Conservation (phyloP, 2,329 filamentous ascomycete genomes). For the Phaeoacremonium minimum region DNA sequence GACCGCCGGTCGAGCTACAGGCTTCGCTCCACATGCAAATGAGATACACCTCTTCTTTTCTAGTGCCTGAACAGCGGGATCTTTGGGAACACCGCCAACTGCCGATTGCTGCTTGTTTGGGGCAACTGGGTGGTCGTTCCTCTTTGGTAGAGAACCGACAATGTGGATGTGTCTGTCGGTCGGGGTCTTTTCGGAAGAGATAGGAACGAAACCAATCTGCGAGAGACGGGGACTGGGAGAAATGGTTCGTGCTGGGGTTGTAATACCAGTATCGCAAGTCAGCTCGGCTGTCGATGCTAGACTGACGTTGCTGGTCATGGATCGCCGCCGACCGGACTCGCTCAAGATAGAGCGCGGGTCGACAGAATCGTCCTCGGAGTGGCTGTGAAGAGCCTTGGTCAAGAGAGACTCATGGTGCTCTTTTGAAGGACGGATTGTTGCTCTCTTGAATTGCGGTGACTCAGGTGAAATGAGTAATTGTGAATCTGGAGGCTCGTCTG, state of each 20-base stretch:
- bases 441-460: conserved; percentile 39
- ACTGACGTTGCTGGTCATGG: conserved; percentile 76
- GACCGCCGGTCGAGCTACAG: conserved; percentile 20
- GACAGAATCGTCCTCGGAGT: conserved; percentile 52
- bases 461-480: conserved; percentile 14
- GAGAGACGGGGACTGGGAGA: conserved; percentile 85
- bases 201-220: conserved; percentile 42
- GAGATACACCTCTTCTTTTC: conserved; percentile 86
- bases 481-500: conserved; percentile 82
- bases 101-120: conserved; percentile 14
- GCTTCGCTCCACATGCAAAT: conserved; percentile 77
- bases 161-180: conserved; percentile 5
- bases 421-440: conserved; percentile 37
- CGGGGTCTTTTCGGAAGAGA: conserved; percentile 14
- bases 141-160: conserved; percentile 8
- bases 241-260: conserved; percentile 81
- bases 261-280: conserved; percentile 90
- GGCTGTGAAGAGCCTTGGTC: conserved; percentile 74
- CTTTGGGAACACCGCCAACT: conserved; percentile 28
- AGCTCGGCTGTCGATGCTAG: conserved; percentile 81
- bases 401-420: conserved; percentile 75
- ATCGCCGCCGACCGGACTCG: conserved; percentile 47
- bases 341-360: conserved; percentile 28
- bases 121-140: background rate
- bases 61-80: conserved; percentile 57